phyloP scores from a whole-genome alignment of 805 yeast genomes.

The Zygoascus ofunaensis region DNA sequence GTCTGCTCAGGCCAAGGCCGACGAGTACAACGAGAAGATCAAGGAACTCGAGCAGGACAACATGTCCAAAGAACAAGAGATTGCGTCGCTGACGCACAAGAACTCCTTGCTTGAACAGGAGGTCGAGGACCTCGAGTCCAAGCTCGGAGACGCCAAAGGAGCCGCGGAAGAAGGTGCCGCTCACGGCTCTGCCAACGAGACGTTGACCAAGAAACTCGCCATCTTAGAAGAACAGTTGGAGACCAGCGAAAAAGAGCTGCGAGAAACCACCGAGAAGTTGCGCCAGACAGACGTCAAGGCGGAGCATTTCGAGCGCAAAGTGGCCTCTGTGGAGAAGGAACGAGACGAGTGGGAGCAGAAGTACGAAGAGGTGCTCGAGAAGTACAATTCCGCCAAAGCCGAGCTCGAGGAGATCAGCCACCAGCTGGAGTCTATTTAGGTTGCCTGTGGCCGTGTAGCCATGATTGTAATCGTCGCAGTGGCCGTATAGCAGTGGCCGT shows the following conservation, averaged over 20 bases:
- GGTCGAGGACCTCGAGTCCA: constrained; percentile 57
- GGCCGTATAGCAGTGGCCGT: no score
- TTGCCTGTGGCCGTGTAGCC: no score
- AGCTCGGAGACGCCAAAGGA: constrained; percentile 67
- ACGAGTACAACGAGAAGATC: constrained; percentile 68
- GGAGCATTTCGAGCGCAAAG: constrained; percentile 92
- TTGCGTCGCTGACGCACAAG: constrained; percentile 85
- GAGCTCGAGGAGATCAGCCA: constrained; percentile 96
- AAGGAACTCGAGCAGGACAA: constrained; percentile 89
- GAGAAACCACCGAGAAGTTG: constrained; percentile 86
- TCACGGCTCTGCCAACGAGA: constrained; percentile 82
- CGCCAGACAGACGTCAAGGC: constrained; percentile 94
- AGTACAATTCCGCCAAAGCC: constrained; percentile 75
- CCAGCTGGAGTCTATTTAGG: constrained; percentile 66
- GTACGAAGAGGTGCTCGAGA: constrained; percentile 75
- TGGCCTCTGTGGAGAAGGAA: constrained; percentile 83
- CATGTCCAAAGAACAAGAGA: constrained; percentile 88
- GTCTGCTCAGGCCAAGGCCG: constrained; percentile 94
- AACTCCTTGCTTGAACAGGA: constrained; percentile 84
- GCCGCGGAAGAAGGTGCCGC: constrained; percentile 86
- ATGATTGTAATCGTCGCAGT: no score
- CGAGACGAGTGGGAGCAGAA: constrained; percentile 85
- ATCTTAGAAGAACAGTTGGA: constrained; percentile 87
- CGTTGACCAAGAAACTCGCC: constrained; percentile 80
- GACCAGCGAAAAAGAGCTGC: constrained; percentile 79